Evolutionary conservation across 2,329 filamentous ascomycete genomes (phyloP).

Genomic region (Metarhizium brunneum): DNA sequence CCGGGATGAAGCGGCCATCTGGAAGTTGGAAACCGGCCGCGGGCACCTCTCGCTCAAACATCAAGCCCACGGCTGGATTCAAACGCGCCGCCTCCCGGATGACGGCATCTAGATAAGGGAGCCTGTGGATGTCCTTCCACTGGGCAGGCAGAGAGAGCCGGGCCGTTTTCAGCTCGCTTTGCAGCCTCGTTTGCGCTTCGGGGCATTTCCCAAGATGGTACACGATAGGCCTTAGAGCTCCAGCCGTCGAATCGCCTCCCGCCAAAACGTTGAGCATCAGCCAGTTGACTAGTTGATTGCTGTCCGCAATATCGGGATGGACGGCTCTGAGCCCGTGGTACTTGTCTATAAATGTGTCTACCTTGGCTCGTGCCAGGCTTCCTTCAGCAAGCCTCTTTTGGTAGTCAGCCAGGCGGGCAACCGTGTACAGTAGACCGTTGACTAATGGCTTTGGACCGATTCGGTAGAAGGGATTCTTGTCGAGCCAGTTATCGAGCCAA

Average conservation of each 20-base stretch:
- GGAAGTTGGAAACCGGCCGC: conserved; percentile 23
- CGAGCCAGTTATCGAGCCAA: conserved; percentile 16
- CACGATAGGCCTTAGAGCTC: conserved; percentile 22
- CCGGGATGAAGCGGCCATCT: conserved; percentile 25
- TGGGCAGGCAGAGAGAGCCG: conserved; percentile 12
- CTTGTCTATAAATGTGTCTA: conserved; percentile 15
- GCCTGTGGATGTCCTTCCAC: conserved; percentile 15
- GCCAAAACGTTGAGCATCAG: conserved; percentile 17
- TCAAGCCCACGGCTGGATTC: conserved; percentile 37
- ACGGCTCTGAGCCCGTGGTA: conserved; percentile 12
- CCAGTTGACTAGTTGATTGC: conserved; percentile 13
- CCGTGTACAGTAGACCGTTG: conserved; percentile 11
- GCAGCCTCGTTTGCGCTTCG: conserved; percentile 15
- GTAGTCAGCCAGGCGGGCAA: conserved; percentile 13
- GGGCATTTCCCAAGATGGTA: conserved; percentile 28
- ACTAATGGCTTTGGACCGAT: conserved; percentile 14
- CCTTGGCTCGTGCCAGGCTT: conserved; percentile 9
- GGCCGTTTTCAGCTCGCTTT: conserved; percentile 28
- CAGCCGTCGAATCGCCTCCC: conserved; percentile 28
- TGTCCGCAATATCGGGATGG: conserved; percentile 23
- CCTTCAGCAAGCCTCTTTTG: conserved; percentile 6
- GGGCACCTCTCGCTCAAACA: conserved; percentile 42
- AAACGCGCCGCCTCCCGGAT: conserved; percentile 41
- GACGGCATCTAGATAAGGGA: conserved; percentile 39
- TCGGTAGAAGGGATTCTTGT: conserved; percentile 19